Base-by-base conservation (phyloP, 306 rosid genomes). In the Fagus crenata region DNA sequence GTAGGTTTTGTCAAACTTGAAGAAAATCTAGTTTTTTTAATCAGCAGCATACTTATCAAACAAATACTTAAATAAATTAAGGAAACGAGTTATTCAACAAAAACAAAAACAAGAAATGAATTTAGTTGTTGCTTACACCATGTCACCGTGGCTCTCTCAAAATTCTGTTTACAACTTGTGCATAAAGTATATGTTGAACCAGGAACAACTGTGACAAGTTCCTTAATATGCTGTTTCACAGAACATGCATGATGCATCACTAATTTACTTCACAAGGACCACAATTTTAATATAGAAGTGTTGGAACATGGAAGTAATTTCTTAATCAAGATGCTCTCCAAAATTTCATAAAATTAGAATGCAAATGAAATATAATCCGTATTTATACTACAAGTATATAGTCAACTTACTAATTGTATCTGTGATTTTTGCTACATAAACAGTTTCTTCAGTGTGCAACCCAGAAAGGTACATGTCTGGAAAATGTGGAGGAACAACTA, bases 401-500 rank as follows among this genome's bases (percentile, higher is more conserved):
- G 60, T 5, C 17, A 36, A 43, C 17, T 58, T 55, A 53, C 64
- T 83, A 39, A 80, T 14, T 65, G 41, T 15, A 0, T 77, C 15
- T 51, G 68, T 87, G 77, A 85, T 67, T 77, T 65, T 71, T 81
- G 81, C 4, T 33, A 2, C 75, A 68, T 55, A 53, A 81, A 77
- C 93, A 92, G 97, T 37, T 46, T 78, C 87, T 35, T 37, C 81
- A 33, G 56, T 69, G 43, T 92, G 98, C 92, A 79, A 51, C 82
- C 85, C 93, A 3, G 75, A 78, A 1, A 90, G 73, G 80, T 92
- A 87, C 87, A 49, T 89, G 76, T 85, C 89, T 31, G 90, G 90
- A 51, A 65, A 85, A 83, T 95, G 98, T 54, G 93, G 97, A 85
- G 92, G 91, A 63, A 69, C 81, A 60, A 67, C 89, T 6, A 85